Conservation (phyloP, 129 eudicot genomes). For the Artemisia annua region DNA sequence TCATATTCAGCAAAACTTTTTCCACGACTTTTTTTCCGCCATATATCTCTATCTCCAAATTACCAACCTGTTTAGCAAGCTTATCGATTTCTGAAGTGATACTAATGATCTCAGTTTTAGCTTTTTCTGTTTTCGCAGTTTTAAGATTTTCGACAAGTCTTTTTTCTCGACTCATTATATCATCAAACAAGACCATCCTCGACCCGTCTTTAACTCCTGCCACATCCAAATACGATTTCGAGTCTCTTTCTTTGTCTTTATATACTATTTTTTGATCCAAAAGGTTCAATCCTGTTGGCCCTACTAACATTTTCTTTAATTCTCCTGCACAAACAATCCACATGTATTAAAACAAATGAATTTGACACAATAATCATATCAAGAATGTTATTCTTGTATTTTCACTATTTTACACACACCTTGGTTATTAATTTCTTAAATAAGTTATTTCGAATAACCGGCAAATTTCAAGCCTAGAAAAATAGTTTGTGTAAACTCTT, state of each 20-base stretch:
- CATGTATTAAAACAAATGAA: not conserved
- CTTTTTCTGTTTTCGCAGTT: conserved; percentile 52
- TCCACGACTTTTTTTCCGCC: conserved; percentile 80
- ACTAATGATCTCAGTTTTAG: conserved; percentile 47
- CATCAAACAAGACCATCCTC: conserved; percentile 60
- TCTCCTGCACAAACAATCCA: conserved; percentile 53
- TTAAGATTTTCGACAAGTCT: conserved; percentile 53
- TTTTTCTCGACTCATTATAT: conserved; percentile 65
- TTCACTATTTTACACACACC: not conserved
- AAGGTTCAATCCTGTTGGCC: conserved; percentile 59
- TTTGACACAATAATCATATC: not conserved
- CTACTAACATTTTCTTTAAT: conserved; percentile 76
- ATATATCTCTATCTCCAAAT: conserved; percentile 59
- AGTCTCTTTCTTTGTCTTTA: conserved; percentile 80
- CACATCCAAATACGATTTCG: conserved; percentile 67
- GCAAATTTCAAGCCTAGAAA: too few relatives aligned
- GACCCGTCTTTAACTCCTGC: conserved; percentile 82
- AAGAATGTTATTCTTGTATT: not conserved
- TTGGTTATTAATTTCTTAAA: not conserved
- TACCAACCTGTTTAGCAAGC: conserved; percentile 71
- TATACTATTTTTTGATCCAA: conserved; percentile 78
- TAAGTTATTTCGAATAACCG: not conserved
- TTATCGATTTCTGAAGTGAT: conserved; percentile 68
- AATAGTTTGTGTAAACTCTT: too few relatives aligned
- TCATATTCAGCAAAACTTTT: conserved; percentile 57